Base-by-base conservation (phyloP, 768 basidiomycete species). In the Cystofilobasidium macerans region DNA sequence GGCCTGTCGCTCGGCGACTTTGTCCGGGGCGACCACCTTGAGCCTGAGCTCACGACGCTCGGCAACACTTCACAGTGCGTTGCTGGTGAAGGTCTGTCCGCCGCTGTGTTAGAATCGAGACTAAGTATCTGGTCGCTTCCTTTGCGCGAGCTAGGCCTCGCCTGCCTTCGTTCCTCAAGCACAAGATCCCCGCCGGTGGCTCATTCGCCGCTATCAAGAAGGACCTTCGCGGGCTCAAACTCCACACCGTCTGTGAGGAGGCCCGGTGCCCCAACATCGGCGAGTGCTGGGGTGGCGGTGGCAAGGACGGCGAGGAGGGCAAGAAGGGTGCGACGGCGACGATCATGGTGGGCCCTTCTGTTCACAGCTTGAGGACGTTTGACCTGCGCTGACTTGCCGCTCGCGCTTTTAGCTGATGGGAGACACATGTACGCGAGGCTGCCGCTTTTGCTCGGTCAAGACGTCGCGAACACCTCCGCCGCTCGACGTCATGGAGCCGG, bases 381-480 rank as follows among this genome's bases (percentile, higher is more conserved):
- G n/a, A n/a, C n/a, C n/a, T n/a, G n/a, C n/a, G n/a, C n/a, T n/a
- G n/a, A n/a, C n/a, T n/a, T n/a, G n/a, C n/a, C n/a, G n/a, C n/a
- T n/a, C n/a, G n/a, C n/a, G n/a, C n/a, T n/a, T n/a, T n/a, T 70
- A 98, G 93, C 79, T 99, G 18, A 98, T 99, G 95, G 95, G 95
- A 12, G 94, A 98, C 78, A 95, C 91, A 18, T 99, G 95, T 74
- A 99, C 95, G 40, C 85, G 95, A 73, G 95, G 92, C 1, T 99
- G 95, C 77, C 82, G 93, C 62, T 99, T 99, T 74, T 99, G 95
- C 72, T 88, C 93, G 12, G 90, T 99, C 59, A 95, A 95, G 79
- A 99, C 95, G 0, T 91, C 91, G 3, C 81, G 82, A 60, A 75
- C 84, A 0, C 95, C 95, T 12, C 85, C 88, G 33, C 93, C 95